A percentile compares a stretch with the other conserved stretches of the same genome.
phyloP scores from a whole-genome alignment of 495 filamentous ascomycete genomes.

The Patellaria atrata region DNA sequence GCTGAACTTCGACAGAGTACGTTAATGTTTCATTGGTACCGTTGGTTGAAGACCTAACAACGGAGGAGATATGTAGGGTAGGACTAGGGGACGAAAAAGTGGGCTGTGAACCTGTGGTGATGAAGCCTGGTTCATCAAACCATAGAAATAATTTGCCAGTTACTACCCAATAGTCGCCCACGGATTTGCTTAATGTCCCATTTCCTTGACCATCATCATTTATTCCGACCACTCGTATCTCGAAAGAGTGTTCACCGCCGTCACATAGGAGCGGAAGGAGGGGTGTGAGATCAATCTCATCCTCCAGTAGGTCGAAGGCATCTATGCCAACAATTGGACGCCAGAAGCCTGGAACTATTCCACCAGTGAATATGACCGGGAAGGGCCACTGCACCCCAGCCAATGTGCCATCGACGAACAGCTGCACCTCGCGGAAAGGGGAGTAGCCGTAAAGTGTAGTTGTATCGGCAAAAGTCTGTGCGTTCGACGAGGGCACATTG shows the following conservation, averaged over 20 bases:
- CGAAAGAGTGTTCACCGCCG: conserved; percentile 50
- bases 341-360: conserved; percentile 70
- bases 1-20: conserved; percentile 43
- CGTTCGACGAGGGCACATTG: conserved; percentile 56
- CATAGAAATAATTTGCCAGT: conserved; percentile 75
- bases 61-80: conserved; percentile 25
- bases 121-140: conserved; percentile 35
- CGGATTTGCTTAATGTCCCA: conserved; percentile 40
- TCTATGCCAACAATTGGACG: conserved; percentile 75
- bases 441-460: conserved; percentile 52
- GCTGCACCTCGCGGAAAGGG: conserved; percentile 71
- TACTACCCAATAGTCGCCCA: conserved; percentile 66
- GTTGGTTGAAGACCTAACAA: conserved; percentile 30
- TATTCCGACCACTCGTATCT: conserved; percentile 54
- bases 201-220: conserved; percentile 35
- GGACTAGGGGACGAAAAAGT: conserved; percentile 29
- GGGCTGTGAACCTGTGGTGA: conserved; percentile 36
- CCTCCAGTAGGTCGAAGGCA: conserved; percentile 65
- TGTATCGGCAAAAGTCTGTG: conserved; percentile 41
- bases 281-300: conserved; percentile 75
- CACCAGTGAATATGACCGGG: conserved; percentile 77
- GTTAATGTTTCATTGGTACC: conserved; percentile 46
- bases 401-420: conserved; percentile 60
- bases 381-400: conserved; percentile 80
- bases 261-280: conserved; percentile 57